Evolutionary conservation across 176 grass and related monocot genomes (phyloP), one percentile per base, ranked within the genome.

Genomic region (Dendrocalamus sinicus): DNA sequence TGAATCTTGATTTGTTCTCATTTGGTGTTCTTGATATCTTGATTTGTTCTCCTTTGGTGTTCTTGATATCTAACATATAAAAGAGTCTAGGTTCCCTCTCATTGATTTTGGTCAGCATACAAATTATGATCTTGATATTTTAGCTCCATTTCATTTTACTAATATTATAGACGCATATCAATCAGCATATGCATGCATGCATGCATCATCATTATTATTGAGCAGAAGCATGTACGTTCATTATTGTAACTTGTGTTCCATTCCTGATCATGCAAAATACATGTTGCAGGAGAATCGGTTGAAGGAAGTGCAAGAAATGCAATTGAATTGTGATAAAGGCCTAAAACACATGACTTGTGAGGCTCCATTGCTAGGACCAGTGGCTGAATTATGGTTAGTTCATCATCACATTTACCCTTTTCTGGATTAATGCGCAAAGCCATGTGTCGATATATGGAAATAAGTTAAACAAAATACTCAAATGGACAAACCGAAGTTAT

Each of bases 221-320:
- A 40, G 40, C 19, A 55, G 46, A 67, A 77, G 13, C 65, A 26
- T 83, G 48, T 23, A 32, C 15, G 16, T 40, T 69, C 50, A 61
- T 82, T 57, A 3, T 76, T 5, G 6, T 63, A 64, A 66, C 14
- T 1, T n/a, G 57, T 53, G 8, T 45, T 68, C 0, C 4, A 4
- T 28, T 83, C 30, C 83, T 54, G 71, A 86, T 13, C 72, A 65
- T 84, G 60, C 9, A 20, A 70, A 64, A 55, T 76, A 63, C 35
- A 20, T 80, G 1, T 82, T 77, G 54, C 89, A 99, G 97, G 97
- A 96, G 72, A 92, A 86, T 30, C 93, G 94, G 85, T 92, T 99
- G 88, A 96, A 87, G 81, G 91, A 99, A 89, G 94, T 99, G 40
- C 92, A 96, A 83, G 91, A 94, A 90, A 99, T 99, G 94, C 82